Evolutionary conservation across 179 eudicot genomes (phyloP).

Genomic region (Silene noctiflora): DNA sequence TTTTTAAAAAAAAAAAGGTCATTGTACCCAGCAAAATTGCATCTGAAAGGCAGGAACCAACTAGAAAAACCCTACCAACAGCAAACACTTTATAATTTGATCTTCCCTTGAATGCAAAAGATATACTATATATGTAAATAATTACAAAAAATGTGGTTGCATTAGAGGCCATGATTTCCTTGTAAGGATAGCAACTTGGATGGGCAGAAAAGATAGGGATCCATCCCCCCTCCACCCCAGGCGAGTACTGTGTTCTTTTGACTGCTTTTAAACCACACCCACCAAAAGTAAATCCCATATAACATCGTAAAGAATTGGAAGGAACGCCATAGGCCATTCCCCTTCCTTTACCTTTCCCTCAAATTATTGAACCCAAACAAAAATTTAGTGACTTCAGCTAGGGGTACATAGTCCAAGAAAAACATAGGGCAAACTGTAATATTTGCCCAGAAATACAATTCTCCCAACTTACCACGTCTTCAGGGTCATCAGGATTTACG

Average conservation of each 20-base stretch:
- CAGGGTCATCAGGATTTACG: constrained; percentile 80
- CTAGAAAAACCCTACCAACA: neutral
- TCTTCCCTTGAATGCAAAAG: neutral
- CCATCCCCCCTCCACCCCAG: neutral
- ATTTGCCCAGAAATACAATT: neutral
- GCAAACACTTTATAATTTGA: neutral
- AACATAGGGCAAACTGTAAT: neutral
- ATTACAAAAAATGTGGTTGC: no score
- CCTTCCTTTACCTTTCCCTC: neutral
- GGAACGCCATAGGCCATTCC: neutral
- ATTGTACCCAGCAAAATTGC: neutral
- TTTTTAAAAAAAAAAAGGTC: neutral
- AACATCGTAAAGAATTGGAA: neutral
- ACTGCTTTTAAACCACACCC: no score
- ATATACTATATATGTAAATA: neutral
- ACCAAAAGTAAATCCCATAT: neutral
- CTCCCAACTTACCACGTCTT: constrained; percentile 73
- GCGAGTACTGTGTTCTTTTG: no score
- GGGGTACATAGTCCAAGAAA: neutral
- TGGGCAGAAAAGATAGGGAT: neutral
- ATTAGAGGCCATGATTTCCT: neutral
- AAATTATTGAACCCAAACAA: neutral
- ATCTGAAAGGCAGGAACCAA: neutral
- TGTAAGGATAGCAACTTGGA: neutral
- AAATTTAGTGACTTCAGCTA: neutral